Base-by-base conservation (phyloP, 495 filamentous ascomycete species). In the Hypoxylon cercidicola region DNA sequence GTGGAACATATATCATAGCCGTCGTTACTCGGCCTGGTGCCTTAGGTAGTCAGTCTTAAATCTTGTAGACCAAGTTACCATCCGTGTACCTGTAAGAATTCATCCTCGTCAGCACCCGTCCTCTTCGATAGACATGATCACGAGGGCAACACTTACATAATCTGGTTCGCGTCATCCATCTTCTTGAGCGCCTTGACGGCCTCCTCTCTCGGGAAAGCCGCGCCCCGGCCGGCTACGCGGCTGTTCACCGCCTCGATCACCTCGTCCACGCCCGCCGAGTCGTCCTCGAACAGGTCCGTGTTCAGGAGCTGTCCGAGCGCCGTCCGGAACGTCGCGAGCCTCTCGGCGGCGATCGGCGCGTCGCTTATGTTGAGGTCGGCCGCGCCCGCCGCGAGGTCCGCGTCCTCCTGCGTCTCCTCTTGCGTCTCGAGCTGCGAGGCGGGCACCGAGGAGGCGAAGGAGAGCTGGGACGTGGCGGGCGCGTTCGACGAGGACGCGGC, bases 81-180 rank as follows among this genome's bases (percentile, higher is more conserved):
- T 77, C 76, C 19, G 77, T 76, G 69, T 75, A 81, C 80, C 80
- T 82, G 53, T 15, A 18, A n/a, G n/a, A 5, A 49, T 28, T 40
- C n/a, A 15, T 11, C n/a, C n/a, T n/a, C n/a, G 62, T 80, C 68
- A 80, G 72, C 51, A 70, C 35, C 9, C 1, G 34, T 12, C 41
- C 3, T 30, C 1, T 1, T 18, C 1, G 11, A 13, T 15, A 30
- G 30, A 34, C 34, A 32, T 18, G 18, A n/a, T 20, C 15, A 12
- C 16, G 19, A 16, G 20, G 23, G 25, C 20, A 9, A 25, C 18
- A 89, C 91, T 87, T 78, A 97, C 96, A 98, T 98, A 75, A 99
- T 88, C 79, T 91, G 86, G 72, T 97, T 97, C 74, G 82, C 79
- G 43, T 89, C 87, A 58, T 90, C 88, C 91, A 99, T 89, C 70